These are phyloP conservation scores for Auriscalpium orientale DNA, from an alignment of 768 basidiomycete genomes.

Conservation along the genomic window DNA sequence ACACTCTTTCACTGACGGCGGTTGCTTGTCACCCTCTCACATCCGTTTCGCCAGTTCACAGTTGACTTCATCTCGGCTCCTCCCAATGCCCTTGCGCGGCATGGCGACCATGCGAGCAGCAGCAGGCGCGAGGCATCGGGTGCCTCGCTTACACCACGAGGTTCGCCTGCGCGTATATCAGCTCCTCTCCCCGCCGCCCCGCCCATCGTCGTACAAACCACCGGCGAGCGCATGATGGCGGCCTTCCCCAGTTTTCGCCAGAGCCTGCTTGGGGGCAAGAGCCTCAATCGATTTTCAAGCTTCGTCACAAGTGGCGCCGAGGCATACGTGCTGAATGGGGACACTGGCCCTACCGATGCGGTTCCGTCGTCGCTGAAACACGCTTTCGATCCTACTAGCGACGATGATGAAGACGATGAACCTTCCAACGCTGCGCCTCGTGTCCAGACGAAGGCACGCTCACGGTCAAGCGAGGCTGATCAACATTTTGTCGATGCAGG, in stretches of 20 bases:
- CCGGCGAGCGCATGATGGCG: slow-evolving; percentile 50
- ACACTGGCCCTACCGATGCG: slow-evolving; percentile 21
- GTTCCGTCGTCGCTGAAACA: slow-evolving; percentile 16
- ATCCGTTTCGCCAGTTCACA: slow-evolving; percentile 43
- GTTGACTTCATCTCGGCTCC: slow-evolving; percentile 51
- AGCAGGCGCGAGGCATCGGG: slow-evolving; percentile 31
- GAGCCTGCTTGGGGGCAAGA: slow-evolving; percentile 69
- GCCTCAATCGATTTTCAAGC: slow-evolving; percentile 76
- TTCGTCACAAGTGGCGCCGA: slow-evolving; percentile 86
- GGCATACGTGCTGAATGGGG: slow-evolving; percentile 71
- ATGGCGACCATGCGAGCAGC: slow-evolving; percentile 12
- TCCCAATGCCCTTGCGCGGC: slow-evolving; percentile 28
- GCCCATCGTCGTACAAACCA: slow-evolving; percentile 54
- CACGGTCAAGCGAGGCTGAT: slow-evolving; percentile 41
- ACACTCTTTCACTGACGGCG: not conserved
- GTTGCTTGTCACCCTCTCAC: slow-evolving; percentile 4
- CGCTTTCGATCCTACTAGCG: slow-evolving; percentile 16
- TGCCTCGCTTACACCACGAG: slow-evolving; percentile 43
- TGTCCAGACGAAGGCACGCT: slow-evolving; percentile 4
- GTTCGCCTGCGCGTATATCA: slow-evolving; percentile 22
- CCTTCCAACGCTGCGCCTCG: slow-evolving; percentile 27
- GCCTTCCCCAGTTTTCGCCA: slow-evolving; percentile 62
- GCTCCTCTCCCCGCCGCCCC: slow-evolving; percentile 21
- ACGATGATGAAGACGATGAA: slow-evolving; percentile 33
- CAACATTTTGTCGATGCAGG: slow-evolving; percentile 65